Evolutionary conservation across 2,329 filamentous ascomycete genomes (phyloP), one percentile per base, ranked within the genome.

Genomic region (Huntiella decipiens): DNA sequence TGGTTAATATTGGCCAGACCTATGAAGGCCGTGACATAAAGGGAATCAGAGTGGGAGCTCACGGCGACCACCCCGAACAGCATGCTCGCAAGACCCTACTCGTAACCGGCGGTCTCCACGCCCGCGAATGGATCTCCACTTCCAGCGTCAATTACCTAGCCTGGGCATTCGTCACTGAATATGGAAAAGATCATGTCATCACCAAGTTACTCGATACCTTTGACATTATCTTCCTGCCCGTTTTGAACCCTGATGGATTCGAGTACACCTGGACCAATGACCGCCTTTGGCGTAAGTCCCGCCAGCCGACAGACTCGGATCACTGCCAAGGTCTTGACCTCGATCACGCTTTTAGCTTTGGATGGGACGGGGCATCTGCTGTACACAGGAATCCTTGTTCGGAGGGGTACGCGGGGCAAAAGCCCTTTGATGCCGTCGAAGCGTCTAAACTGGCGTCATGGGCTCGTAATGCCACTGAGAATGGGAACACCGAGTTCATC

Each of bases 71-170:
- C 22, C 60, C 68, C 5, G 55, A 63, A 2, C 56, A 60, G 3
- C 55, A 57, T 10, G 68, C 66, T 4, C 74, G 82, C 43, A 84
- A 84, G 58, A 88, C 83, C 0, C 75, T 94, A 47, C 66, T 94
- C 43, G 67, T 98, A 15, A 78, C 78, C 3, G 91, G 85, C 45
- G 88, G 88, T 42, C 70, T 82, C n/a, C 91, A 96, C 60, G 88
- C 87, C 3, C 75, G 91, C 34, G 91, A 98, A 66, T 98, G 91
- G 91, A 93, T 98, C 53, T 84, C 85, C 40, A 86, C 81, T 1
- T 91, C 80, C 55, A 93, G 86, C 0, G 84, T 92, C 44, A 92
- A 81, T 55, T 96, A 93, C 55, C 66, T 94, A 28, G 85, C 88
- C 7, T 94, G 91, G 73, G 82, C 76, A 12, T 70, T 96, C 41